Conservation (phyloP, 2,329 filamentous ascomycete species). For the Mycosphaerelloides madeirae region DNA sequence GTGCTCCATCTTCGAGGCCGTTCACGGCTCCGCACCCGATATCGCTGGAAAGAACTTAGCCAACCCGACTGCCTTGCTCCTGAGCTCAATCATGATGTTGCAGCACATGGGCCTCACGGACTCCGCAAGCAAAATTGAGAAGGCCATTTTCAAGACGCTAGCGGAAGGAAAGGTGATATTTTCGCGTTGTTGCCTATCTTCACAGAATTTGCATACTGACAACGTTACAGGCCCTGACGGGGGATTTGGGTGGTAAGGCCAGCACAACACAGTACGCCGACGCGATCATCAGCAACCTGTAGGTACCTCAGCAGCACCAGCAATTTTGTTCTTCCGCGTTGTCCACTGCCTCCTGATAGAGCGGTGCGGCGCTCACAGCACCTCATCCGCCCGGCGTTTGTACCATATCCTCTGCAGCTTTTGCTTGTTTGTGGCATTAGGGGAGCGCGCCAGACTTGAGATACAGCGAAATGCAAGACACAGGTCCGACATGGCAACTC, state of each 20-base stretch:
- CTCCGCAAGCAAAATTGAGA: conserved; percentile 84
- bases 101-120: conserved; percentile 90
- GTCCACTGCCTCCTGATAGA: not conserved
- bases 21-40: conserved; percentile 94
- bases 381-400: no score
- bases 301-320: conserved; percentile 9
- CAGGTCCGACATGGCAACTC: no score
- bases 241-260: conserved; percentile 91
- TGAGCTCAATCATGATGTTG: conserved; percentile 99
- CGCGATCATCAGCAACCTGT: conserved; percentile 70
- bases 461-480: no score
- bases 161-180: conserved; percentile 79
- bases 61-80: conserved; percentile 93
- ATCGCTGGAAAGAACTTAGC: conserved; percentile 94
- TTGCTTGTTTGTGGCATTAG: no score
- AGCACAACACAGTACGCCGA: conserved; percentile 92
- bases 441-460: no score
- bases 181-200: not conserved
- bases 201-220: conserved; percentile 2
- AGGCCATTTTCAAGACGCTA: conserved; percentile 89
- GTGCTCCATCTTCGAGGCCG: conserved; percentile 99
- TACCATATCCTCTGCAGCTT: no score
- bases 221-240: conserved; percentile 64
- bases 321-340: not conserved
- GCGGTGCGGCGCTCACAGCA: no score